Base-by-base conservation (phyloP, 2,329 filamentous ascomycete species). In the Fusarium liriodendri region DNA sequence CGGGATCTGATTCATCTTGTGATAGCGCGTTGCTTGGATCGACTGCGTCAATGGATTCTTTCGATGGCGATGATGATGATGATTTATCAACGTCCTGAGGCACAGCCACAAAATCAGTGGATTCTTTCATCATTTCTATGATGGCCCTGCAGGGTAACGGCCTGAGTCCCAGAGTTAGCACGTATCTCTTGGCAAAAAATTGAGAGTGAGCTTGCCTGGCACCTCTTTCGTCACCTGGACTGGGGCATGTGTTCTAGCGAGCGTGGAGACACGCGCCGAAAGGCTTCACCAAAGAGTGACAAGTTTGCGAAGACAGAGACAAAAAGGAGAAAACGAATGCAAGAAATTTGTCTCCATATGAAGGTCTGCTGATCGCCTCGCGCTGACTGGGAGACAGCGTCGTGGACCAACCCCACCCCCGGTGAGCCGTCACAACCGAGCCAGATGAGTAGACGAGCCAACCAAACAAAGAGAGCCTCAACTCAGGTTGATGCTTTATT, bases 121-220 rank as follows among this genome's bases (percentile, higher is more conserved):
- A 2, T 32, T 74, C 50, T n/a, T 74, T 42, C 22, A 13, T 29
- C 16, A 6, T 22, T 14, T 74, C 29, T 32, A 18, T 29, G 20
- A 16, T 32, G 22, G 58, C 10, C n/a, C 27, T 22, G 25, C 3
- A 13, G n/a, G 38, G n/a, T 52, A 29, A 52, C 10, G 9, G 47
- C 27, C 47, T 52, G 18, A 2, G 18, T 3, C 18, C 35, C 6
- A 14, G 10, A n/a, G 47, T 52, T 1, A 52, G 27, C 5, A 32
- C 13, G 25, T 4, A 5, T 13, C 16, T 18, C 25, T n/a, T 27
- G 25, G 18, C 10, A 32, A 52, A 13, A 29, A 29, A 18, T 3
- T 3, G 18, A n/a, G 3, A 10, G 25, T n/a, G 2, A 20, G n/a
- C 47, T 4, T 52, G 25, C 47, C 47, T 52, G 22, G 22, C 22